Evolutionary conservation across 495 filamentous ascomycete genomes (phyloP), one percentile per base, ranked within the genome.

Genomic region (Tricharina praecox): DNA sequence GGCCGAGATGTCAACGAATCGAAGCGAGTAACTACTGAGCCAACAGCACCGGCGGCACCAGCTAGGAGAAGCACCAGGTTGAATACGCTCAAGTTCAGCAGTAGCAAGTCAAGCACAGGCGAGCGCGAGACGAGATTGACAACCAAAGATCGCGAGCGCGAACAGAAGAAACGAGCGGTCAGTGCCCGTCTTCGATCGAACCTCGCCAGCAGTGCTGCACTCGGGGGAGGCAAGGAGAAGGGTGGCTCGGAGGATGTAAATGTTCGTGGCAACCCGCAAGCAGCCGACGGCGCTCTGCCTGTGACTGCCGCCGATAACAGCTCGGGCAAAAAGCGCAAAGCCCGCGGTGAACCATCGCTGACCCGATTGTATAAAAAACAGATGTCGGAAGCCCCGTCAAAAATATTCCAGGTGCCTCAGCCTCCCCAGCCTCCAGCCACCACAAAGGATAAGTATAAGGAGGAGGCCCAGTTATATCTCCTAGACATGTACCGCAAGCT

Each of bases 401-500:
- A 65, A 64, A 30, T 70, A 70, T n/a, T 19, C 13, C 43, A 46
- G 15, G 11, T 23, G 8, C 39, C 51, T 56, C 2, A 68, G 73
- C 24, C 53, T 61, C 19, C 51, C 65, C 23, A 44, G 19, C 41
- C 41, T 19, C 41, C 23, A 25, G 11, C n/a, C n/a, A n/a, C 15
- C 37, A 28, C 43, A 32, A 53, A 42, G 19, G 56, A 61, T 20
- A 33, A 32, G 30, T 84, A 77, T 60, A 74, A 81, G 33, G 69
- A 85, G 43, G 87, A 94, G 57, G 78, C 79, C 8, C 59, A 94
- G 54, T 69, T 67, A 47, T 82, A 71, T 68, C 66, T 96, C 20
- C 63, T 96, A 37, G 84, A 93, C 30, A 64, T 93, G 21, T 77
- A 95, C 63, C 75, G 72, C 55, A 85, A 84, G 64, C 67, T 95